Percentiles rank a stretch among this genome's conserved stretches.
phyloP scores from a whole-genome alignment of 805 yeast species.

The Jamesozyma piceae region DNA sequence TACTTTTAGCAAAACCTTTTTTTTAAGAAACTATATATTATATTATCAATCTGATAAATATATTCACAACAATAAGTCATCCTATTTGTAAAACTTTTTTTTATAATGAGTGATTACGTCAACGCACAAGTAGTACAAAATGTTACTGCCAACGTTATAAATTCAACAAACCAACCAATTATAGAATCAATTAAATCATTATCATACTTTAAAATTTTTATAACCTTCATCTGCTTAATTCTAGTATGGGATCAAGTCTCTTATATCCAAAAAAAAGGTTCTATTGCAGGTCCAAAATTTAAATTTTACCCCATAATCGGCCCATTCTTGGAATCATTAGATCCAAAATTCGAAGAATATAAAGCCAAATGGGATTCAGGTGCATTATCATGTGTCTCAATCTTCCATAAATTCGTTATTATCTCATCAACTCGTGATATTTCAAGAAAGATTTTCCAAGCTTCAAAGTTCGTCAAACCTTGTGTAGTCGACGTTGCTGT shows the following conservation, averaged over 20 bases:
- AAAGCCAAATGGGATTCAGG: constrained; percentile 91
- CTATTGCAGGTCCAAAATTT: constrained; percentile 80
- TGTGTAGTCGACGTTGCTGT: constrained; percentile 97
- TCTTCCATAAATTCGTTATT: constrained; percentile 95
- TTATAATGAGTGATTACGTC: neutral
- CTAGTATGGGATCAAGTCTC: constrained; percentile 65
- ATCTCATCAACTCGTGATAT: constrained; percentile 84
- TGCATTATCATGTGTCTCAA: constrained; percentile 90
- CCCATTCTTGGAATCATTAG: constrained; percentile 86
- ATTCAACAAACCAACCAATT: neutral
- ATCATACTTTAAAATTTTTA: constrained; percentile 46
- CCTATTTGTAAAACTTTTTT: too few relatives aligned
- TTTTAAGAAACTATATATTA: too few relatives aligned
- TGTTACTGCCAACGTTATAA: neutral
- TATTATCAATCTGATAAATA: too few relatives aligned
- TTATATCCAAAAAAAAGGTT: constrained; percentile 74
- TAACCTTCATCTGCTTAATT: constrained; percentile 39
- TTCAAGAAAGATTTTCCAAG: constrained; percentile 75
- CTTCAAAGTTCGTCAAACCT: constrained; percentile 86
- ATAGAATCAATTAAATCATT: constrained; percentile 18
- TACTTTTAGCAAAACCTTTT: too few relatives aligned
- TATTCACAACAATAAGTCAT: too few relatives aligned
- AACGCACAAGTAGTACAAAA: neutral
- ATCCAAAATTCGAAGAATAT: constrained; percentile 93
- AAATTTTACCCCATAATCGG: constrained; percentile 95